Percentiles rank a stretch among this genome's conserved stretches.
Evolutionary conservation across 441 rosid genomes (phyloP).

Genomic region (Gossypium gossypioides): DNA sequence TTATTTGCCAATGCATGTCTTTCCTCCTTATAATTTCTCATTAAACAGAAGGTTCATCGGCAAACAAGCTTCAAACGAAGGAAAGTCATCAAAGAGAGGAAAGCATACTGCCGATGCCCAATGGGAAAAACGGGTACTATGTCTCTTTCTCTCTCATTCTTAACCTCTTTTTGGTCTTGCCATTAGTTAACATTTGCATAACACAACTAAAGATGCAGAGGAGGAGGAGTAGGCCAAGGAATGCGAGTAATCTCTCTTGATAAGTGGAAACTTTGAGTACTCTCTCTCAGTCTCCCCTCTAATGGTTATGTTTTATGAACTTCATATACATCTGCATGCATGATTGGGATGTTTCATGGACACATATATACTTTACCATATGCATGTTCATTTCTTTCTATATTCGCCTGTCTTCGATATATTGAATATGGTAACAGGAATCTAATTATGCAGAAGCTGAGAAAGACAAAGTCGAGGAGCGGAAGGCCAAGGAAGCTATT

Average conservation of each 20-base stretch:
- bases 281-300: background rate
- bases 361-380: background rate
- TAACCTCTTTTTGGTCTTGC: background rate
- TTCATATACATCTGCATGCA: background rate
- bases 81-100: background rate
- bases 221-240: constrained; percentile 15
- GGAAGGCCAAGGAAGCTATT: constrained; percentile 13
- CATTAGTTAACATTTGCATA: background rate
- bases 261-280: background rate
- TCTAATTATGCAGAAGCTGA: background rate
- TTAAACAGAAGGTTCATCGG: background rate
- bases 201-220: constrained; percentile 3
- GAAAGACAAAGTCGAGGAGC: background rate
- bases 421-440: background rate
- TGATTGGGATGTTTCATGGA: background rate
- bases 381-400: background rate
- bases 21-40: background rate
- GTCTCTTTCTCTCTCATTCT: background rate
- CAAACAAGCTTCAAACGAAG: background rate
- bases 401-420: background rate
- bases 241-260: background rate
- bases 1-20: background rate
- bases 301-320: background rate
- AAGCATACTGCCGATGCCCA: background rate
- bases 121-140: background rate